Percentiles rank a stretch among this genome's conserved stretches.
These are phyloP conservation scores for Spergularia bocconei DNA, from an alignment of 148 eudicot species.

Conservation along the genomic window DNA sequence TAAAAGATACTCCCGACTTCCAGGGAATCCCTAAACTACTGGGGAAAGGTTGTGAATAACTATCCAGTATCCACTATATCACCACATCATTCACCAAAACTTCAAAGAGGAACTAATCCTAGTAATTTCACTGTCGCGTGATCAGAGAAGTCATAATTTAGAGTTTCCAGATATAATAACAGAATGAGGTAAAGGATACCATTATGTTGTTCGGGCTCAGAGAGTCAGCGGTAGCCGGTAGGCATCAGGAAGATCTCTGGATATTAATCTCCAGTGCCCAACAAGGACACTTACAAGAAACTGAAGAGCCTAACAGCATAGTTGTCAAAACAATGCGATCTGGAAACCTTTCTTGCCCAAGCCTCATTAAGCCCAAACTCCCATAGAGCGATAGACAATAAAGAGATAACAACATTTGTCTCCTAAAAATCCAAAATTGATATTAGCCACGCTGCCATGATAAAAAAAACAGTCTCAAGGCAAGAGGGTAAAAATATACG, in stretches of 20 bases:
- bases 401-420: neutral
- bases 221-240: too few species aligned
- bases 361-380: neutral
- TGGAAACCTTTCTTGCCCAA: neutral
- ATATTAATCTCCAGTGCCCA: too few species aligned
- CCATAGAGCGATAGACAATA: neutral
- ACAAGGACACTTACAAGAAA: neutral
- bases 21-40: too few species aligned
- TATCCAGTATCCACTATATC: too few species aligned
- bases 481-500: neutral
- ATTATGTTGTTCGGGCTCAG: too few species aligned
- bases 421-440: neutral
- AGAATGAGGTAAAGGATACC: too few species aligned
- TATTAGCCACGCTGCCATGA: neutral
- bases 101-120: neutral
- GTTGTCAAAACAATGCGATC: neutral
- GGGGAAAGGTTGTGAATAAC: too few species aligned
- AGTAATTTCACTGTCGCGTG: neutral
- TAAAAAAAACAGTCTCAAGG: neutral
- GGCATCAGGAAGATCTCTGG: too few species aligned
- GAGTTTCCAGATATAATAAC: neutral
- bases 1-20: too few species aligned
- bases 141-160: neutral
- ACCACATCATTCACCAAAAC: too few species aligned
- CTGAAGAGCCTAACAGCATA: neutral